These are phyloP conservation scores for Pleurotus sapidus DNA, from an alignment of 768 basidiomycete genomes.

Conservation along the genomic window DNA sequence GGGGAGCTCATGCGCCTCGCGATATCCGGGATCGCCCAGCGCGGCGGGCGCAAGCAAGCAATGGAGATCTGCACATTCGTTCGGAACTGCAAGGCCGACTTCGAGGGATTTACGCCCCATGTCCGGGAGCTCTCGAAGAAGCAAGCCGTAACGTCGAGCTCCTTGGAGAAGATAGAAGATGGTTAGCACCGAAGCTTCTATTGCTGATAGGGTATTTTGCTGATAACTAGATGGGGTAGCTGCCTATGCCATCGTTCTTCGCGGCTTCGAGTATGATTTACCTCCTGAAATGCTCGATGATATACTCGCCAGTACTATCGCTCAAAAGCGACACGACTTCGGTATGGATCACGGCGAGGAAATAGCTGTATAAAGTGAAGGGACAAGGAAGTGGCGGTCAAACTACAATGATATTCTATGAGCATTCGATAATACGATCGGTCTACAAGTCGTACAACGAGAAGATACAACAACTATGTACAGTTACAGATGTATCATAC, in stretches of 20 bases:
- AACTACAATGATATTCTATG: neutral
- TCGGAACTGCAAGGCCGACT: conserved; percentile 73
- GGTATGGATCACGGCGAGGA: conserved; percentile 6
- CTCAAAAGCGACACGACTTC: conserved; percentile 22
- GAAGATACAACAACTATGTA: neutral
- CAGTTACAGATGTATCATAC: neutral
- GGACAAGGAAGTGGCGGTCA: neutral
- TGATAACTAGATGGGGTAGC: conserved; percentile 35
- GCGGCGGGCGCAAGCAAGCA: conserved; percentile 63
- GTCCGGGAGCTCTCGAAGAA: conserved; percentile 81
- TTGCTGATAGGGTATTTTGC: neutral
- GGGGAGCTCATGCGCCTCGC: conserved; percentile 96
- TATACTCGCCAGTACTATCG: conserved; percentile 52
- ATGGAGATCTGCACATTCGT: conserved; percentile 69
- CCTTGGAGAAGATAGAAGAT: conserved; percentile 93
- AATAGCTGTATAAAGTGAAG: neutral
- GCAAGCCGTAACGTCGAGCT: conserved; percentile 79
- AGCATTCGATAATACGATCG: neutral
- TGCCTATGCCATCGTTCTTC: conserved; percentile 68
- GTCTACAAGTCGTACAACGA: neutral
- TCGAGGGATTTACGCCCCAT: conserved; percentile 72
- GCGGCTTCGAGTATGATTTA: conserved; percentile 72
- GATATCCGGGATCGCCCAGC: conserved; percentile 74
- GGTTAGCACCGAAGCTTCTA: conserved; percentile 43
- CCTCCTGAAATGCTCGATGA: conserved; percentile 68